Percentiles rank a stretch among this genome's conserved stretches.
Evolutionary conservation across 306 rosid genomes (phyloP).

Genomic region (Senna tora): DNA sequence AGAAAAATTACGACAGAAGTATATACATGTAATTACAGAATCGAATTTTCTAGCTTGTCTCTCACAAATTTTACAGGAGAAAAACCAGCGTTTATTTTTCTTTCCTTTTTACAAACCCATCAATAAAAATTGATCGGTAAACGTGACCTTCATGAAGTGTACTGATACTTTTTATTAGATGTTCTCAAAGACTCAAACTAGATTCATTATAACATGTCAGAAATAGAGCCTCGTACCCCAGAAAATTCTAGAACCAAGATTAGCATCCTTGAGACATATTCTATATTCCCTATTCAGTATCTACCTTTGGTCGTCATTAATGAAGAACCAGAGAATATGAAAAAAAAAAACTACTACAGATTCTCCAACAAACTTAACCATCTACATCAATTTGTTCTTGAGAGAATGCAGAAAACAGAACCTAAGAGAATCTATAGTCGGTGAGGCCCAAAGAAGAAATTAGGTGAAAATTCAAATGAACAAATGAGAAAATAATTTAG

Average conservation of each 20-base stretch:
- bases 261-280: background rate
- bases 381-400: background rate
- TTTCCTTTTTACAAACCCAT: background rate
- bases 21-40: background rate
- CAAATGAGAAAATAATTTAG: background rate
- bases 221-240: no score
- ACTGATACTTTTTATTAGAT: no score
- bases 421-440: background rate
- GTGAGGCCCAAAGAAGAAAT: background rate
- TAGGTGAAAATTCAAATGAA: background rate
- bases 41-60: background rate
- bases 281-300: background rate
- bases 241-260: no score
- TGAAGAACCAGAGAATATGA: background rate
- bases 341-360: background rate
- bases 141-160: no score
- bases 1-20: background rate
- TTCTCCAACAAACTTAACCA: background rate
- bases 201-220: no score
- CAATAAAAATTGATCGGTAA: no score
- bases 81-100: background rate
- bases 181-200: no score
- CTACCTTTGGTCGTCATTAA: background rate
- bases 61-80: background rate
- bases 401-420: conserved; percentile 8